phyloP scores from a whole-genome alignment of 768 basidiomycete species.

The Xerocomellus dryophilus region DNA sequence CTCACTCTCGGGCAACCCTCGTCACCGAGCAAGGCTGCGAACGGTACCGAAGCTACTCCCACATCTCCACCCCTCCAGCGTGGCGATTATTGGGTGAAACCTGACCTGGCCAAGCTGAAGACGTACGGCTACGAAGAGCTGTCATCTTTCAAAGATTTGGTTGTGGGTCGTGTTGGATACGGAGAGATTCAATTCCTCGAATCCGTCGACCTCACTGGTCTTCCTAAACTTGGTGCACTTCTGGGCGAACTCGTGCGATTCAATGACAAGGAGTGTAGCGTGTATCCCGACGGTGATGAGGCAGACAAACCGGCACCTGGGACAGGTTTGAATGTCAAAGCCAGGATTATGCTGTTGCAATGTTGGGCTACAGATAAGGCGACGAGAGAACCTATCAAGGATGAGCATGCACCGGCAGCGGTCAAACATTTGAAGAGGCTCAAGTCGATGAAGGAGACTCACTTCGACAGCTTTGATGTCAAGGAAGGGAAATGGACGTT shows the following conservation, averaged over 20 bases:
- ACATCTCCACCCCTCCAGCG: conserved; percentile 52
- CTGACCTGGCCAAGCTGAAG: conserved; percentile 69
- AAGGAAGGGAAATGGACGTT: conserved; percentile 90
- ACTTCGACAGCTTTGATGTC: conserved; percentile 77
- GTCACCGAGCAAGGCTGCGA: conserved; percentile 29
- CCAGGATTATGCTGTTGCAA: conserved; percentile 68
- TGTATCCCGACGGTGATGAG: conserved; percentile 90
- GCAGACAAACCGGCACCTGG: conserved; percentile 81
- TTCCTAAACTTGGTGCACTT: conserved; percentile 75
- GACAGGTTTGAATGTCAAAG: conserved; percentile 85
- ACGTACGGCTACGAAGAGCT: conserved; percentile 71
- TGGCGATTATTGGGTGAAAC: conserved; percentile 91
- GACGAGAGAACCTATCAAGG: conserved; percentile 85
- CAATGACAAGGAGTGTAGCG: conserved; percentile 87
- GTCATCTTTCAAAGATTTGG: conserved; percentile 67
- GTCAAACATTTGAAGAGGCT: conserved; percentile 76
- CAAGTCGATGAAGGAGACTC: conserved; percentile 81
- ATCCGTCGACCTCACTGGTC: conserved; percentile 82
- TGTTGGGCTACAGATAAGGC: conserved; percentile 93
- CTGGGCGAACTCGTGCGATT: conserved; percentile 87
- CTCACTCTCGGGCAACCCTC: conserved; percentile 27
- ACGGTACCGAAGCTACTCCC: conserved; percentile 20
- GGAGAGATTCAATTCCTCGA: conserved; percentile 83
- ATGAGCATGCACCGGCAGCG: conserved; percentile 64
- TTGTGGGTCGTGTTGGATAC: conserved; percentile 88